Evolutionary conservation across 768 basidiomycete genomes (phyloP), one percentile per base, ranked within the genome.

Genomic region (Termitomyces sp.): DNA sequence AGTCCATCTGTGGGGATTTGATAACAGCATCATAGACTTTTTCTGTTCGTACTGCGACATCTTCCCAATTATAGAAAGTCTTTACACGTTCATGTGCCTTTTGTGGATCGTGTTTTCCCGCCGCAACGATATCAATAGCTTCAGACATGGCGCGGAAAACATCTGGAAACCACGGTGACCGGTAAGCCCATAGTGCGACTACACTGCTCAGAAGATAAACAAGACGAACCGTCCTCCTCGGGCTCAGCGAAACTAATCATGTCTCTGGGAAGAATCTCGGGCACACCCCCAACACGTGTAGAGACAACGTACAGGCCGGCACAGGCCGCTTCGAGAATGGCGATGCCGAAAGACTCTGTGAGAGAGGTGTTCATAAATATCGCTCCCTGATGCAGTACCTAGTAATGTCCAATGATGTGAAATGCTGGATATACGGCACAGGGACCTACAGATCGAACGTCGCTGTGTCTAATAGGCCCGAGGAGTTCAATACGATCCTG

Each of bases 191-290:
- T 28, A 41, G 28, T 40, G 7, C 10, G 8, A 44, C 23, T 40
- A 6, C 16, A 18, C 5, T 18, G 5, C 43, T 46, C 18, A 33
- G 23, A 48, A 44, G 49, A 38, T 33, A 50, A 12, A 13, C 44
- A 36, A 26, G 35, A 38, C 83, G 35, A 54, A 95, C 96, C 96
- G 64, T 97, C 93, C 72, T 93, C 94, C 44, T 98, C 91, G 0
- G 96, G 94, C 57, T 87, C 84, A 0, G 95, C 93, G 68, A 98
- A 97, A 52, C 91, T 93, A 60, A 98, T 94, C 91, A 98, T 91
- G 64, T 96, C 93, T 59, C 86, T 77, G 0, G 97, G 97, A 14
- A 99, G 75, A 56, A 98, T 90, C 71, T 98, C 97, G 0, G 96
- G 93, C 0, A 98, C 92, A 0, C 97, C 97, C 0, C 97, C 97